These are phyloP conservation scores for Candida tropicalis DNA, from an alignment of 1,139 yeast species.

Conservation along the genomic window DNA sequence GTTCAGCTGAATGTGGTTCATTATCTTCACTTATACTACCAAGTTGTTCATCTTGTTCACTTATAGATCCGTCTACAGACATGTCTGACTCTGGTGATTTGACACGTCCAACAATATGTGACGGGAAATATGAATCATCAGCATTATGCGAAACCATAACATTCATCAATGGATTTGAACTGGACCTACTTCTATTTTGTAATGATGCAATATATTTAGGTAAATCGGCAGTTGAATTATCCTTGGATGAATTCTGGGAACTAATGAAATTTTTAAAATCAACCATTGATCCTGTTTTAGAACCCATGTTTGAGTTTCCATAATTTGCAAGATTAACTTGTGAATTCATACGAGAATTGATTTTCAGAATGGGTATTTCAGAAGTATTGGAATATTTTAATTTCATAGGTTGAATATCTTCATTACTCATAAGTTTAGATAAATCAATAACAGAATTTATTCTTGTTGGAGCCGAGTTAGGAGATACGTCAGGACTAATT, in stretches of 20 bases:
- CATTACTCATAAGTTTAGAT: constrained; percentile 37
- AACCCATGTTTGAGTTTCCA: constrained; percentile 1
- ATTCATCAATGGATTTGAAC: constrained; percentile 23
- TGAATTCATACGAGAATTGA: constrained; percentile 47
- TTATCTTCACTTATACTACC: constrained; percentile 28
- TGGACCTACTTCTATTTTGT: constrained; percentile 23
- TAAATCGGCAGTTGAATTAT: constrained; percentile 30
- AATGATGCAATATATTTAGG: constrained; percentile 22
- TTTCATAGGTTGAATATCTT: constrained; percentile 46
- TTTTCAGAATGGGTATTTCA: constrained; percentile 43
- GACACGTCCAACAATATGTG: constrained; percentile 19
- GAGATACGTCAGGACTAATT: constrained; percentile 48
- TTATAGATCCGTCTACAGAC: constrained; percentile 19
- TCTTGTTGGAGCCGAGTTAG: constrained; percentile 46
- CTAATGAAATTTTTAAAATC: constrained; percentile 4
- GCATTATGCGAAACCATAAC: constrained; percentile 21
- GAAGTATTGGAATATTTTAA: constrained; percentile 42
- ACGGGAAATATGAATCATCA: constrained; percentile 37
- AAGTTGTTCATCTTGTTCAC: constrained; percentile 26
- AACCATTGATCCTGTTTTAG: constrained; percentile 3
- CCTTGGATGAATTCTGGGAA: constrained; percentile 21
- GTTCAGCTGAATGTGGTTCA: constrained; percentile 6
- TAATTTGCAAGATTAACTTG: constrained; percentile 22
- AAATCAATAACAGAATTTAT: constrained; percentile 48
- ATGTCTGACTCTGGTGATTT: constrained; percentile 21